Evolutionary conservation across 2,329 filamentous ascomycete species (phyloP).

Genomic region (Lizonia empirigonia): DNA sequence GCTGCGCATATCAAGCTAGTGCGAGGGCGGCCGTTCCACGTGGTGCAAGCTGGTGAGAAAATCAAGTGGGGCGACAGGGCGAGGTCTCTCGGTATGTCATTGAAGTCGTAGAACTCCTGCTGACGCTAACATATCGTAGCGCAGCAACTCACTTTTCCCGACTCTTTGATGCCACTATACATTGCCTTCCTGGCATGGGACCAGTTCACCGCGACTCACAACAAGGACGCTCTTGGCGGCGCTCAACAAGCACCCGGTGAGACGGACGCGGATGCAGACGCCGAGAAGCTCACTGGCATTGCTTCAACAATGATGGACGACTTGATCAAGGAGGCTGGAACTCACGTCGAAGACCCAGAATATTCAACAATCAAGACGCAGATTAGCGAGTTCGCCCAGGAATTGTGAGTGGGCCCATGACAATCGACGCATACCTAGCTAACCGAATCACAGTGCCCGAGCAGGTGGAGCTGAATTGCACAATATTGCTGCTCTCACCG

Average conservation of each 20-base stretch:
- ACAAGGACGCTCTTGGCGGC: slow-evolving; percentile 41
- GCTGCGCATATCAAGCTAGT: slow-evolving; percentile 91
- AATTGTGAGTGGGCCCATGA: slow-evolving; percentile 51
- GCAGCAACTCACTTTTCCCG: slow-evolving; percentile 51
- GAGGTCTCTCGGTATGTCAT: slow-evolving; percentile 58
- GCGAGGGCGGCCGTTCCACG: slow-evolving; percentile 63
- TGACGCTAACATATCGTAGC: slow-evolving; percentile 32
- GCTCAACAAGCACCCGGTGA: slow-evolving; percentile 47
- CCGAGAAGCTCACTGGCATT: slow-evolving; percentile 52
- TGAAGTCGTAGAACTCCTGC: neutral
- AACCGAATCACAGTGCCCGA: slow-evolving; percentile 59
- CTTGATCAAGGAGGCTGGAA: slow-evolving; percentile 51
- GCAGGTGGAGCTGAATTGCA: slow-evolving; percentile 86
- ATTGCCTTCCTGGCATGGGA: slow-evolving; percentile 60
- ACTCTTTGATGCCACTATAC: slow-evolving; percentile 55
- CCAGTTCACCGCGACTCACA: slow-evolving; percentile 51
- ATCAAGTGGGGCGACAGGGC: slow-evolving; percentile 56
- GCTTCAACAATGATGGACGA: slow-evolving; percentile 51
- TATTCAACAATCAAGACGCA: slow-evolving; percentile 46
- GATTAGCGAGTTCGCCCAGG: slow-evolving; percentile 47
- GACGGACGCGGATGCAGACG: slow-evolving; percentile 36
- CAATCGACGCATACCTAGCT: slow-evolving; percentile 11
- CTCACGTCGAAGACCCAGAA: slow-evolving; percentile 50
- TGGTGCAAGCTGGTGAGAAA: slow-evolving; percentile 51
- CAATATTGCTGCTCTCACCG: slow-evolving; percentile 85